Conservation (phyloP, 73 alveolate species). For the Stentor coeruleus region DNA sequence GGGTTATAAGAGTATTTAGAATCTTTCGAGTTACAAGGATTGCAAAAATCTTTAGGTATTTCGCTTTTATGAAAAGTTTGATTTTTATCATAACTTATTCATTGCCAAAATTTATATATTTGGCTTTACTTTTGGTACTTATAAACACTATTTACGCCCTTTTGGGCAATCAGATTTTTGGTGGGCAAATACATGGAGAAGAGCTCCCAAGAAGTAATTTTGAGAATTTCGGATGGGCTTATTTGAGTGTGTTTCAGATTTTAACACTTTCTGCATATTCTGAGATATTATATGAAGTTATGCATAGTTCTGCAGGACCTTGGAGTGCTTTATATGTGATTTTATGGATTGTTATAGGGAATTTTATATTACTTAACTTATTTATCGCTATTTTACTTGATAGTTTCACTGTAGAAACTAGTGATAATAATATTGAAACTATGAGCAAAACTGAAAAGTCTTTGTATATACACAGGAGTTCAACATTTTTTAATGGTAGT, state of each 20-base stretch:
- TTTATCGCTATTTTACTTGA: conserved; percentile 90
- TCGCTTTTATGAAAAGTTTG: conserved; percentile 75
- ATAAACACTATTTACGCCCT: conserved; percentile 86
- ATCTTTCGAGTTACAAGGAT: conserved; percentile 93
- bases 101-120: conserved; percentile 23
- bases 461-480: too few relatives aligned
- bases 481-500: background rate
- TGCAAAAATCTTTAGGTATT: conserved; percentile 77
- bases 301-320: conserved; percentile 33
- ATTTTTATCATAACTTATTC: conserved; percentile 61
- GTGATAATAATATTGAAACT: conserved; percentile 15
- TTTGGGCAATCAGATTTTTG: conserved; percentile 93
- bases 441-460: too few relatives aligned
- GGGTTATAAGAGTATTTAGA: conserved; percentile 87
- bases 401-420: conserved; percentile 43
- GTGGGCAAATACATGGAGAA: conserved; percentile 66
- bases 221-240: conserved; percentile 82
- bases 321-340: conserved; percentile 73
- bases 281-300: conserved; percentile 64
- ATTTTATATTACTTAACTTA: conserved; percentile 84
- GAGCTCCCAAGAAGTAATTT: conserved; percentile 64
- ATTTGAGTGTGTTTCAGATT: conserved; percentile 81
- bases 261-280: conserved; percentile 92
- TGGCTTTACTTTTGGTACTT: conserved; percentile 81
- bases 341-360: conserved; percentile 94